These are phyloP conservation scores for Coprinopsis sp. DNA, from an alignment of 768 basidiomycete genomes.

Conservation along the genomic window DNA sequence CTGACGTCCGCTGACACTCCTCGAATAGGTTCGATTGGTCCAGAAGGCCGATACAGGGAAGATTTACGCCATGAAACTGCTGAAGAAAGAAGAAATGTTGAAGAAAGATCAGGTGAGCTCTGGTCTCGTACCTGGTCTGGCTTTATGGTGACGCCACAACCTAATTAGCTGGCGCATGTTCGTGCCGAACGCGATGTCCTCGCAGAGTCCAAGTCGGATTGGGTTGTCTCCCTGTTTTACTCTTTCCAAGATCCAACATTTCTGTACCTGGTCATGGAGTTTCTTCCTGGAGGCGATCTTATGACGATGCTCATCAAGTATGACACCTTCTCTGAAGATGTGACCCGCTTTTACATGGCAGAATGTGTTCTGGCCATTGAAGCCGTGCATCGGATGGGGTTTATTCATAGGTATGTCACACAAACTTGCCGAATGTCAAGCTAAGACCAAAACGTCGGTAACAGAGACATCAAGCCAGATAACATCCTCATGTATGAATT, in stretches of 20 bases:
- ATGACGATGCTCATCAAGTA: constrained; percentile 99
- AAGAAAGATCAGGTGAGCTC: constrained; percentile 90
- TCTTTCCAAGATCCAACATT: constrained; percentile 95
- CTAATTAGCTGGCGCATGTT: constrained; percentile 84
- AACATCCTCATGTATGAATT: constrained; percentile 63
- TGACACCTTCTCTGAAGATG: constrained; percentile 97
- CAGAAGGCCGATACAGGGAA: constrained; percentile 97
- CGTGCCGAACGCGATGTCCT: constrained; percentile 96
- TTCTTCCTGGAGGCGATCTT: constrained; percentile 94
- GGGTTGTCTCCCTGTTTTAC: constrained; percentile 97
- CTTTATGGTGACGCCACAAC: background rate
- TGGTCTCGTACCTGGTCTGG: background rate
- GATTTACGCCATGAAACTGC: constrained; percentile 98
- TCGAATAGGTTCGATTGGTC: constrained; percentile 72
- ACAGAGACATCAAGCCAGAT: constrained; percentile 98
- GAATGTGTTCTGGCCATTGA: constrained; percentile 97
- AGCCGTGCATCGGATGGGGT: constrained; percentile 93
- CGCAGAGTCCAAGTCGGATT: constrained; percentile 90
- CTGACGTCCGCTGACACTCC: background rate
- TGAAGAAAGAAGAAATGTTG: constrained; percentile 98
- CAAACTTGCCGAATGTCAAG: background rate
- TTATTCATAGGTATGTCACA: constrained; percentile 82
- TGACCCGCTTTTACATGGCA: constrained; percentile 98
- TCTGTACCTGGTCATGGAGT: constrained; percentile 98
- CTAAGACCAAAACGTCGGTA: constrained; percentile 1